These are phyloP conservation scores for Triadica sebifera DNA, from an alignment of 345 rosid genomes.

Conservation along the genomic window DNA sequence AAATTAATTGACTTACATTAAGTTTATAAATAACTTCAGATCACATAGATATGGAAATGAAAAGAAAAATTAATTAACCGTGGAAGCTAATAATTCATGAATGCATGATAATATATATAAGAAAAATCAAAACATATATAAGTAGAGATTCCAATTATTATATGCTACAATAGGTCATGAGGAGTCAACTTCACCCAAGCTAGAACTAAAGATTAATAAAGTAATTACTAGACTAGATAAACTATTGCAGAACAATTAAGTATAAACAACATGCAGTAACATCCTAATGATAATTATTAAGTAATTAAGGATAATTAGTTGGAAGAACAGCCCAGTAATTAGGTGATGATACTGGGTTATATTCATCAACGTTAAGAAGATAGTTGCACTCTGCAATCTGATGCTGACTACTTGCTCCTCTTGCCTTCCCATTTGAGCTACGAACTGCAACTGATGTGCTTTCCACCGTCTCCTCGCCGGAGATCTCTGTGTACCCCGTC, in stretches of 20 bases:
- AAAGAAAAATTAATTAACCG: no score
- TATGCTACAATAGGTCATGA: no score
- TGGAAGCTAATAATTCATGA: no score
- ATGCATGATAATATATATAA: no score
- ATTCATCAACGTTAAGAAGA: slow-evolving; percentile 37
- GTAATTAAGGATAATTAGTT: neutral
- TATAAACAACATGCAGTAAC: neutral
- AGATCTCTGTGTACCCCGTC: slow-evolving; percentile 44
- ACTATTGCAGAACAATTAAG: neutral
- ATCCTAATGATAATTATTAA: neutral
- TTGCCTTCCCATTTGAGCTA: slow-evolving; percentile 17
- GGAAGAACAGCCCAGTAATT: slow-evolving; percentile 39
- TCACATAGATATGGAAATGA: no score
- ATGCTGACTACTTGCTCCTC: slow-evolving; percentile 5
- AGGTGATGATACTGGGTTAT: slow-evolving; percentile 35
- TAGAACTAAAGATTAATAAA: neutral
- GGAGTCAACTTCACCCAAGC: no score
- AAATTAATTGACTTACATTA: no score
- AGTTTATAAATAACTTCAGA: no score
- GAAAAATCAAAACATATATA: no score
- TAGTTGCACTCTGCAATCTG: slow-evolving; percentile 39
- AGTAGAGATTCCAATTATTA: no score
- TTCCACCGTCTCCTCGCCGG: slow-evolving; percentile 64
- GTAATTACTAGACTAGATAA: neutral
- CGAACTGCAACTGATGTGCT: slow-evolving; percentile 43